Conservation (phyloP, 306 rosid genomes). For the Erythrophleum fordii region DNA sequence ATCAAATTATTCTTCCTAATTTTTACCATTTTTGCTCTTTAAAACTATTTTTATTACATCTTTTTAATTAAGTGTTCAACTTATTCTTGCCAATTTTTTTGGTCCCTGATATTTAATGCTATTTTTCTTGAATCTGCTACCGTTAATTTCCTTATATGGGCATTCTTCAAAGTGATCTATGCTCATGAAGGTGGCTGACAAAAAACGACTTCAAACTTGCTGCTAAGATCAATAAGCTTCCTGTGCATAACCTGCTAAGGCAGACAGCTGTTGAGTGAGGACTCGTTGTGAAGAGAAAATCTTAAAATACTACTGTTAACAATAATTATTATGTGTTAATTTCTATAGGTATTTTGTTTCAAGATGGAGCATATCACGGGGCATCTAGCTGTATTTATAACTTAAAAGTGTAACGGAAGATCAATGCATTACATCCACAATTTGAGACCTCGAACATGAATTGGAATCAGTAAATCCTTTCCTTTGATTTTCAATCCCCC, state of each 20-base stretch:
- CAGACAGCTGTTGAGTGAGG: slow-evolving; percentile 47
- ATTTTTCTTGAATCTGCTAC: background rate
- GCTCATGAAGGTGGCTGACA: slow-evolving; percentile 75
- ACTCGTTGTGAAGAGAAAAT: slow-evolving; percentile 4
- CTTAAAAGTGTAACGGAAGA: background rate
- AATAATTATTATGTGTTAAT: background rate
- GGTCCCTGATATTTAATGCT: background rate
- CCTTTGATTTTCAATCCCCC: no score
- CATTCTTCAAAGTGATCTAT: slow-evolving; percentile 24
- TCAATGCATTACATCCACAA: background rate
- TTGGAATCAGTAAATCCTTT: no score
- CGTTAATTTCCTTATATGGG: background rate
- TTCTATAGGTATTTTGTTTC: background rate
- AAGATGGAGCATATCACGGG: background rate
- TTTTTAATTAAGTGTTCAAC: background rate
- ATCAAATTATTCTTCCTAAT: background rate
- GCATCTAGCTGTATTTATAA: background rate
- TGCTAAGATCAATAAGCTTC: slow-evolving; percentile 68
- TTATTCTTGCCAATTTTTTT: background rate
- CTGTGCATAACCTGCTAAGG: slow-evolving; percentile 59
- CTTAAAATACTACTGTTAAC: no score
- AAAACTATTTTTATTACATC: background rate
- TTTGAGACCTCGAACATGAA: no score
- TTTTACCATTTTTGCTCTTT: background rate
- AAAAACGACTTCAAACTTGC: slow-evolving; percentile 95